Conservation (phyloP, 371 early-diverging fungal species). For the Actinomortierella ambigua region DNA sequence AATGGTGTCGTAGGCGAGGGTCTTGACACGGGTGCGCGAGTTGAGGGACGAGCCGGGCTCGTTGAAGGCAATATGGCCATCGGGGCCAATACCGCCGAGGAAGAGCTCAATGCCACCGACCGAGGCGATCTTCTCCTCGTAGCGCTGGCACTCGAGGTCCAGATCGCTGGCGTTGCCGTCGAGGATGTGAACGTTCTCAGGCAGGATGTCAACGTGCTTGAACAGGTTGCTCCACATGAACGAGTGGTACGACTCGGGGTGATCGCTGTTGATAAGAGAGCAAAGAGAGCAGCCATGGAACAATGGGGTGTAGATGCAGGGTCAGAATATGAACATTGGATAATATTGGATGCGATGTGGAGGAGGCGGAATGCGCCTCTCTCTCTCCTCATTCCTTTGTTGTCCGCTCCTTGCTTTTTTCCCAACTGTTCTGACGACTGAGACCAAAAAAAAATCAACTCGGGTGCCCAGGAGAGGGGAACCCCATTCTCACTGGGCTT, state of each 20-base stretch:
- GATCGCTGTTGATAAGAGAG: slow-evolving; percentile 51
- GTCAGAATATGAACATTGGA: too few species aligned
- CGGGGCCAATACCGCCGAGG: slow-evolving; percentile 86
- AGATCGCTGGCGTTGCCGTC: slow-evolving; percentile 85
- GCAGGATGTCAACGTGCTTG: slow-evolving; percentile 79
- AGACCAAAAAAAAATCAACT: not conserved
- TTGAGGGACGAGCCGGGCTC: slow-evolving; percentile 90
- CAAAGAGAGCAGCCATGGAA: slow-evolving; percentile 43
- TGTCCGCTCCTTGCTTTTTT: slow-evolving; percentile 11
- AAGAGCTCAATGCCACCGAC: slow-evolving; percentile 88
- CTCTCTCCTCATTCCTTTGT: slow-evolving; percentile 7
- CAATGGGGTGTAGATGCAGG: too few species aligned
- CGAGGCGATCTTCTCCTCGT: slow-evolving; percentile 76
- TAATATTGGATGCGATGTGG: slow-evolving; percentile 64
- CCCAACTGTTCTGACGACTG: not conserved
- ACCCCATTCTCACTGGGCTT: not conserved
- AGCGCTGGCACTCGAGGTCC: slow-evolving; percentile 78
- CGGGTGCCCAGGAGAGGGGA: not conserved
- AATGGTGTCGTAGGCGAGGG: slow-evolving; percentile 90
- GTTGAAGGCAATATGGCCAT: slow-evolving; percentile 92
- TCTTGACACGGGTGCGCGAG: slow-evolving; percentile 87
- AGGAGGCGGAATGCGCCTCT: slow-evolving; percentile 57
- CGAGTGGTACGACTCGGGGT: slow-evolving; percentile 86
- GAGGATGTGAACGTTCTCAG: slow-evolving; percentile 82
- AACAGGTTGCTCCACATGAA: slow-evolving; percentile 90